Percentiles rank a stretch among this genome's conserved stretches.
These are phyloP conservation scores for Skeletonema menzelii DNA, from an alignment of 108 stramenopile species.

Conservation along the genomic window DNA sequence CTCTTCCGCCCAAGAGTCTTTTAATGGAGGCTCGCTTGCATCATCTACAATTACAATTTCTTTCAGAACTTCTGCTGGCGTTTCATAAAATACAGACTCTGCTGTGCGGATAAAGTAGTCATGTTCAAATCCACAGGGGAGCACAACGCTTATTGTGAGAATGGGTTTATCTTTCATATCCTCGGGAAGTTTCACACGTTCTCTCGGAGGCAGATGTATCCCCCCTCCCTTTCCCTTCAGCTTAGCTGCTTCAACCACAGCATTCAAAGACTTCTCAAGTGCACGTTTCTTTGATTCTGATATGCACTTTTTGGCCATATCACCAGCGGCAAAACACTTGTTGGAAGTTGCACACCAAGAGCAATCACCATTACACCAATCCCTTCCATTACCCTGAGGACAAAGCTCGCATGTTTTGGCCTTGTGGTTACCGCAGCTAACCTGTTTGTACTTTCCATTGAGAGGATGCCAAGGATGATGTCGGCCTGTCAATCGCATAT, in stretches of 20 bases:
- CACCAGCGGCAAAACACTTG: constrained; percentile 16
- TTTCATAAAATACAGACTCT: constrained; percentile 30
- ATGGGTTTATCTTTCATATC: constrained; percentile 6
- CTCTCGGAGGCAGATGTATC: background rate
- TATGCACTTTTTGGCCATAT: constrained; percentile 6
- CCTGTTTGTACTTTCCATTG: constrained; percentile 33
- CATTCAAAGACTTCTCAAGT: background rate
- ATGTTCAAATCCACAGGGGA: constrained; percentile 47
- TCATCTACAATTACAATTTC: constrained; percentile 46
- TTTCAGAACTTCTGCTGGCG: constrained; percentile 32
- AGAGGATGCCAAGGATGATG: constrained; percentile 46
- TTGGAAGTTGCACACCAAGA: constrained; percentile 24
- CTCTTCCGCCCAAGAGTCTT: constrained; percentile 18
- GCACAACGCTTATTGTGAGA: constrained; percentile 40
- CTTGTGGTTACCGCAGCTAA: constrained; percentile 44
- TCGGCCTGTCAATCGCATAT: constrained; percentile 41
- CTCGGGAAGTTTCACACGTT: constrained; percentile 18
- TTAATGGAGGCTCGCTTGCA: constrained; percentile 36
- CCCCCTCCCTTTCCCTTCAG: background rate
- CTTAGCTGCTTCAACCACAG: background rate
- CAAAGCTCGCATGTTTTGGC: constrained; percentile 34
- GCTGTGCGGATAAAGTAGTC: constrained; percentile 38
- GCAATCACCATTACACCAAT: constrained; percentile 51
- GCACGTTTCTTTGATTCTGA: background rate
- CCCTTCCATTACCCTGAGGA: constrained; percentile 41